These are phyloP conservation scores for Albugo candida DNA, from an alignment of 352 stramenopile genomes.

Conservation along the genomic window DNA sequence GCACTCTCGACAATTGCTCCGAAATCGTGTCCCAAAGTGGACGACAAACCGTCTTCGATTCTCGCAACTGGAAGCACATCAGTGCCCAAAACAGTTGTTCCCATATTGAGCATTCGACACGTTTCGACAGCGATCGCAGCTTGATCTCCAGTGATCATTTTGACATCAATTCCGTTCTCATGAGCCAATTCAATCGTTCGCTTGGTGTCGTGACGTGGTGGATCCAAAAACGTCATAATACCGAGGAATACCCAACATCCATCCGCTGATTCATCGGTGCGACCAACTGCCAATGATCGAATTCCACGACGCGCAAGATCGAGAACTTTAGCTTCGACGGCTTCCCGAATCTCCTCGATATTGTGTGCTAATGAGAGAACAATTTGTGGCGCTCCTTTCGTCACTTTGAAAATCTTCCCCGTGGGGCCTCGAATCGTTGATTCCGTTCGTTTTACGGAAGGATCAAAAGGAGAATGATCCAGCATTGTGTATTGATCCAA, in stretches of 20 bases:
- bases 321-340: slow-evolving; percentile 75
- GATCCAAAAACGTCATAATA: slow-evolving; percentile 91
- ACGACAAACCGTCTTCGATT: slow-evolving; percentile 39
- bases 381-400: slow-evolving; percentile 88
- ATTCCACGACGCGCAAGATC: slow-evolving; percentile 78
- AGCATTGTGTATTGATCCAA: slow-evolving; percentile 73
- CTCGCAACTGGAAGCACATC: slow-evolving; percentile 31
- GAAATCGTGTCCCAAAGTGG: slow-evolving; percentile 27
- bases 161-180: slow-evolving; percentile 85
- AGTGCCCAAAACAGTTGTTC: slow-evolving; percentile 67
- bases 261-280: slow-evolving; percentile 46
- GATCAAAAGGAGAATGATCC: slow-evolving; percentile 69
- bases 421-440: slow-evolving; percentile 66
- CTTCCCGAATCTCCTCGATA: slow-evolving; percentile 54
- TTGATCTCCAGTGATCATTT: slow-evolving; percentile 95
- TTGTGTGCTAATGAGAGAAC: slow-evolving; percentile 72
- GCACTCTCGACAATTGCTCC: slow-evolving; percentile 80
- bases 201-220: slow-evolving; percentile 87
- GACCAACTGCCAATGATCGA: slow-evolving; percentile 74
- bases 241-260: slow-evolving; percentile 86
- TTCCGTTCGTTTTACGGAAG: slow-evolving; percentile 83
- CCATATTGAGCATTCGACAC: slow-evolving; percentile 81
- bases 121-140: slow-evolving; percentile 86
- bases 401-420: slow-evolving; percentile 81
- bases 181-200: slow-evolving; percentile 83